These are phyloP conservation scores for Lactarius evosmus DNA, from an alignment of 768 basidiomycete species.

Conservation along the genomic window DNA sequence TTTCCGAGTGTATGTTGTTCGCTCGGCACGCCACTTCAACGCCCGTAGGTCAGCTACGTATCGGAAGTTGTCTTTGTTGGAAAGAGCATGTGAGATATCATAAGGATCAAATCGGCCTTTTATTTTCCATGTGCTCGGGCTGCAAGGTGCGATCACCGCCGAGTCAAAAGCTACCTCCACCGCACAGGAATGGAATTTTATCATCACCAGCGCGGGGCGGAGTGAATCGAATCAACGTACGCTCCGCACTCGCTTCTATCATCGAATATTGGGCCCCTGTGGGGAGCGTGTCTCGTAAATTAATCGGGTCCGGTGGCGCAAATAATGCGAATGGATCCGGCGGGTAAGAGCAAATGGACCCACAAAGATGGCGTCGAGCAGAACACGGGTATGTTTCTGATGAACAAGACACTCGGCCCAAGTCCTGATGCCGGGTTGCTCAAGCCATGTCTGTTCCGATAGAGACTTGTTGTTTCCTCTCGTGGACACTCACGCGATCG, in stretches of 20 bases:
- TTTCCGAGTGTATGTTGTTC: neutral
- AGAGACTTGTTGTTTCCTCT: neutral
- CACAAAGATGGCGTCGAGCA: neutral
- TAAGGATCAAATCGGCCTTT: neutral
- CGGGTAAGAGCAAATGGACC: neutral
- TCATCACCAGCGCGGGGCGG: neutral
- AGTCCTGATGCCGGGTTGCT: neutral
- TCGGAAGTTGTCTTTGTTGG: neutral
- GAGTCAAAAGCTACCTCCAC: neutral
- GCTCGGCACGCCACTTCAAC: neutral
- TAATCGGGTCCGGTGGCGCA: neutral
- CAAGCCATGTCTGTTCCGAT: neutral
- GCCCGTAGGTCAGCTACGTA: neutral
- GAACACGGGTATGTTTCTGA: neutral
- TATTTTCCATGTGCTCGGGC: neutral
- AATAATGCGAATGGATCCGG: neutral
- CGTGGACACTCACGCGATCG: neutral
- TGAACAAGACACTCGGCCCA: neutral
- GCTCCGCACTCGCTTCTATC: slow-evolving; percentile 1
- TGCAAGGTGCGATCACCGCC: neutral
- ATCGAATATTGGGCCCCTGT: neutral
- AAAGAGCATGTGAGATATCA: neutral
- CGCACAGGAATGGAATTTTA: neutral
- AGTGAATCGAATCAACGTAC: neutral
- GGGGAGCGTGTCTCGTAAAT: neutral